These are phyloP conservation scores for Pleurotus pulmonarius DNA, from an alignment of 768 basidiomycete species.

Conservation along the genomic window DNA sequence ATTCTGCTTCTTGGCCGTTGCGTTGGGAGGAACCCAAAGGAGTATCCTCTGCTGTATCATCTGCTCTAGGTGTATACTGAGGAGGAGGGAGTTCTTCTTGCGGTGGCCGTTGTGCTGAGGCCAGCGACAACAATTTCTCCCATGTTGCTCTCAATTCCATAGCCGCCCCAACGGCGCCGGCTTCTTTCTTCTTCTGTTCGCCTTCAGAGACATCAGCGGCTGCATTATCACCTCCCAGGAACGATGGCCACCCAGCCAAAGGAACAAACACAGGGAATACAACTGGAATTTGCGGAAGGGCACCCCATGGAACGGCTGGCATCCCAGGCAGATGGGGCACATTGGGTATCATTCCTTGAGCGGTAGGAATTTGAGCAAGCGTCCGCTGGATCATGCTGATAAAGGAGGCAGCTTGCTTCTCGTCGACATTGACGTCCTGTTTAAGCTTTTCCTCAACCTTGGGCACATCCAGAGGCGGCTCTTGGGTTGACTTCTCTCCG, in stretches of 20 bases:
- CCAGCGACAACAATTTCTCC: slow-evolving; percentile 73
- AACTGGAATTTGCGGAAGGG: slow-evolving; percentile 64
- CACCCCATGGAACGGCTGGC: slow-evolving; percentile 58
- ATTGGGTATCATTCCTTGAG: slow-evolving; percentile 45
- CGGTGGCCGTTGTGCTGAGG: slow-evolving; percentile 40
- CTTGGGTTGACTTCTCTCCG: slow-evolving; percentile 26
- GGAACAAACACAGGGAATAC: slow-evolving; percentile 82
- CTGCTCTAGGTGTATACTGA: slow-evolving; percentile 66
- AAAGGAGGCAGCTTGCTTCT: slow-evolving; percentile 50
- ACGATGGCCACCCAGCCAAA: slow-evolving; percentile 59
- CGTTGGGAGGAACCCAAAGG: slow-evolving; percentile 7
- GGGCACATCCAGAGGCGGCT: slow-evolving; percentile 24
- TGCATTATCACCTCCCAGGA: slow-evolving; percentile 48
- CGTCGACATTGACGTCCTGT: slow-evolving; percentile 17
- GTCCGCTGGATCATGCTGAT: slow-evolving; percentile 77
- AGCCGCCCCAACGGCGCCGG: slow-evolving; percentile 42
- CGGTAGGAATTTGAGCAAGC: slow-evolving; percentile 57
- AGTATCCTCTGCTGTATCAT: slow-evolving; percentile 15
- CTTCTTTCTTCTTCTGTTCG: slow-evolving; percentile 34
- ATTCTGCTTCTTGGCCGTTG: slow-evolving; percentile 10
- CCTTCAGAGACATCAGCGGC: slow-evolving; percentile 26
- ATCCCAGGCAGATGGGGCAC: slow-evolving; percentile 66
- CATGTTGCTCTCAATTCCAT: slow-evolving; percentile 68
- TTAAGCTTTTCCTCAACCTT: slow-evolving; percentile 9
- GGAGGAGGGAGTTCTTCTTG: slow-evolving; percentile 63